Conservation (phyloP, 1,284 basidiomycete species). For the Pyrrhoderma lamaoense region DNA sequence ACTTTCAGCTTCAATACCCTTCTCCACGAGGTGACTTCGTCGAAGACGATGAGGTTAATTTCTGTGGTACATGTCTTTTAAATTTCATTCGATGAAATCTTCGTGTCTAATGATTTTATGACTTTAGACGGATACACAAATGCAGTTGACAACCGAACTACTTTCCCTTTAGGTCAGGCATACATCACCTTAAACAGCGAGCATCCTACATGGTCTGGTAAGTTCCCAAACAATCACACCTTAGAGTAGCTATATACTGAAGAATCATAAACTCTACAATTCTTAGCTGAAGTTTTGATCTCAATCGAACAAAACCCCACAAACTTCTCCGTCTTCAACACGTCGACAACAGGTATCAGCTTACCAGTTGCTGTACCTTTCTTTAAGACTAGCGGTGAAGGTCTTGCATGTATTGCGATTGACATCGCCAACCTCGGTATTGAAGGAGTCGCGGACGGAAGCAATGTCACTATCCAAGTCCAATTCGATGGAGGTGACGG, state of each 20-base stretch:
- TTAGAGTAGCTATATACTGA: no score
- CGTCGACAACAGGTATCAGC: slow-evolving; percentile 25
- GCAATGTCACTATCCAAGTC: slow-evolving; percentile 57
- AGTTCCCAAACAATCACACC: slow-evolving; percentile 8
- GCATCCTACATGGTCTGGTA: slow-evolving; percentile 37
- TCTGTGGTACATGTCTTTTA: slow-evolving; percentile 37
- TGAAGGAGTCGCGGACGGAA: slow-evolving; percentile 43
- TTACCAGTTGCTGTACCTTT: slow-evolving; percentile 34
- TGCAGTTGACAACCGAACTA: slow-evolving; percentile 38
- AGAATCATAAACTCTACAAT: no score
- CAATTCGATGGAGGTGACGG: slow-evolving; percentile 62
- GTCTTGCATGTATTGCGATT: slow-evolving; percentile 56
- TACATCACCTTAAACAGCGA: slow-evolving; percentile 37
- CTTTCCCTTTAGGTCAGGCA: slow-evolving; percentile 47
- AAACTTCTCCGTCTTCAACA: slow-evolving; percentile 53
- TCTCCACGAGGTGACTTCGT: slow-evolving; percentile 48
- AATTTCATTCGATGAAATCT: not conserved
- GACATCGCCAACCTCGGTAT: slow-evolving; percentile 42
- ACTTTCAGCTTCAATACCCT: slow-evolving; percentile 59
- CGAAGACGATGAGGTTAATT: slow-evolving; percentile 41
- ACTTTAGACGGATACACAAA: slow-evolving; percentile 39
- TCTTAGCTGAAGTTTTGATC: slow-evolving; percentile 45
- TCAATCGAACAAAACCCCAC: slow-evolving; percentile 52
- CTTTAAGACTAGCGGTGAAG: slow-evolving; percentile 46
- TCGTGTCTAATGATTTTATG: not conserved